These are phyloP conservation scores for Vanilla planifolia DNA, from an alignment of 106 monocot genomes.

Conservation along the genomic window DNA sequence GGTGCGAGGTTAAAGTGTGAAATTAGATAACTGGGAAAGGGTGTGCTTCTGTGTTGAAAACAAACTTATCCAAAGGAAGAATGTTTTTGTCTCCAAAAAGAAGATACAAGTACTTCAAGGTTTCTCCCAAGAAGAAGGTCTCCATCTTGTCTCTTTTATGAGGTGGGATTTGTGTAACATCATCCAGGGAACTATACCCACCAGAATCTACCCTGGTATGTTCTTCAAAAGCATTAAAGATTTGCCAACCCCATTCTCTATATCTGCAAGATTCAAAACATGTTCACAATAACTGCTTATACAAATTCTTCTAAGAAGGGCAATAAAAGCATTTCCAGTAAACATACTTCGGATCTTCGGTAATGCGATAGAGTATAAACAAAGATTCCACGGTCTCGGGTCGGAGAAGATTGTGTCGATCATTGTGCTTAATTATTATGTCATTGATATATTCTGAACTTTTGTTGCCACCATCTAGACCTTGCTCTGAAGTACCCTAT, in stretches of 20 bases:
- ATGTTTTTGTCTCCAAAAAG: conserved; percentile 65
- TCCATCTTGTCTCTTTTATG: conserved; percentile 95
- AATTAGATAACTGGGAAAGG: conserved; percentile 55
- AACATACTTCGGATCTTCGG: conserved; percentile 84
- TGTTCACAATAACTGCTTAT: background rate
- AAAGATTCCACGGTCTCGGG: conserved; percentile 96
- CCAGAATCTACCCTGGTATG: conserved; percentile 82
- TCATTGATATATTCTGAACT: conserved; percentile 79
- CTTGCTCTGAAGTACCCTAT: conserved; percentile 51
- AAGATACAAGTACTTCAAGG: conserved; percentile 86
- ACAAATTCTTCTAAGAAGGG: background rate
- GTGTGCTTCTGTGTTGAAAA: conserved; percentile 98
- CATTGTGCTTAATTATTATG: conserved; percentile 80
- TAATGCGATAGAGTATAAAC: conserved; percentile 83
- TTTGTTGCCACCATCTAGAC: conserved; percentile 66
- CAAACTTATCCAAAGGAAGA: conserved; percentile 81
- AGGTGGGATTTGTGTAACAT: conserved; percentile 74
- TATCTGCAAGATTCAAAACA: conserved; percentile 44
- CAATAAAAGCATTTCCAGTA: background rate
- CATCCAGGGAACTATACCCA: conserved; percentile 81
- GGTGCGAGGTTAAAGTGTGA: background rate
- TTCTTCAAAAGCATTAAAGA: conserved; percentile 87
- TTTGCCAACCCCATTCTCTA: conserved; percentile 95
- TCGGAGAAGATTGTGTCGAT: conserved; percentile 89
- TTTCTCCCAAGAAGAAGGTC: conserved; percentile 94